phyloP scores from a whole-genome alignment of 768 basidiomycete species.

The Termitomyces sp. region DNA sequence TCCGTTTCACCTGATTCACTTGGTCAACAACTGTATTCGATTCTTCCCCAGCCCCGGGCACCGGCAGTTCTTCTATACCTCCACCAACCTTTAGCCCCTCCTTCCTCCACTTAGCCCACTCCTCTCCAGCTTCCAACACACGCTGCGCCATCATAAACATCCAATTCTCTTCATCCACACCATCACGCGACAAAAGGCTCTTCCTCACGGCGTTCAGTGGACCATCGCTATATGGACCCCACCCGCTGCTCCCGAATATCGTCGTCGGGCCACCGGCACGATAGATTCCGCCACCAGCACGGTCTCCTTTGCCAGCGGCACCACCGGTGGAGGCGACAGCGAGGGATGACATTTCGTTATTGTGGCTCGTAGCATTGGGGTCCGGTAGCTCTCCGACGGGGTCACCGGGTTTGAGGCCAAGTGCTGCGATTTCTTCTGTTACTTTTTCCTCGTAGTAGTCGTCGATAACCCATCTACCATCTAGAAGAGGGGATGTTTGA shows the following conservation, averaged over 20 bases:
- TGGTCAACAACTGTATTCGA: constrained; percentile 7
- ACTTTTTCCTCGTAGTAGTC: constrained; percentile 94
- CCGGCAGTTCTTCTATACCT: constrained; percentile 29
- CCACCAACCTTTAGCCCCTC: constrained; percentile 53
- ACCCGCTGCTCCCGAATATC: constrained; percentile 79
- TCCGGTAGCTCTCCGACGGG: constrained; percentile 82
- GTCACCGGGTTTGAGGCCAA: constrained; percentile 81
- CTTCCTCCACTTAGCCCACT: constrained; percentile 59
- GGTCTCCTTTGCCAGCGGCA: constrained; percentile 38
- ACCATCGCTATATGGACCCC: constrained; percentile 87
- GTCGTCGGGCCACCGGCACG: constrained; percentile 92
- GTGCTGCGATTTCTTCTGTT: constrained; percentile 71
- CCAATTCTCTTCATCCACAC: constrained; percentile 89
- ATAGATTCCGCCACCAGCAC: constrained; percentile 67
- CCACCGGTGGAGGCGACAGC: constrained; percentile 35
- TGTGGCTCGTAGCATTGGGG: constrained; percentile 55
- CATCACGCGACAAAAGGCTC: constrained; percentile 72
- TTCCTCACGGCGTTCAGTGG: constrained; percentile 84
- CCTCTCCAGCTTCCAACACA: constrained; percentile 59
- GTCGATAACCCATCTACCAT: constrained; percentile 89
- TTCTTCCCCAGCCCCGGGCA: constrained; percentile 28
- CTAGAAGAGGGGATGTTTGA: constrained; percentile 37
- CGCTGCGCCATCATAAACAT: constrained; percentile 78
- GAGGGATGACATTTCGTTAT: constrained; percentile 40
- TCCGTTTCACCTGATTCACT: constrained; percentile 24